Conservation (phyloP, 805 yeast species). For the Starmerella bombicola region DNA sequence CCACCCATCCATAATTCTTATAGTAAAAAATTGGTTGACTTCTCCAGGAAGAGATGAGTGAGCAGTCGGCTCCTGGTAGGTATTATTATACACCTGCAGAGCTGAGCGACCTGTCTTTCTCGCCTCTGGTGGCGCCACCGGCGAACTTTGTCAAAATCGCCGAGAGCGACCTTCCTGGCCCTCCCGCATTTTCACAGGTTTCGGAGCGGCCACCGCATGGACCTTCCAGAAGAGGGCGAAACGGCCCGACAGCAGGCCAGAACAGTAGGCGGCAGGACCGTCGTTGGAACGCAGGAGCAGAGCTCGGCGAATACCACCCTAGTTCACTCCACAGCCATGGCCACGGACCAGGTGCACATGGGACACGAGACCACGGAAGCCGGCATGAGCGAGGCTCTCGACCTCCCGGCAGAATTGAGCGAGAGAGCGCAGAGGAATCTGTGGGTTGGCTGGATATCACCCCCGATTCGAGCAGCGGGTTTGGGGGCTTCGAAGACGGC, state of each 20-base stretch:
- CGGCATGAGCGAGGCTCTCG: neutral
- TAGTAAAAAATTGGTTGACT: too few species aligned
- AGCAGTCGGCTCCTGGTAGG: neutral
- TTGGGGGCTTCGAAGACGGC: constrained; percentile 9
- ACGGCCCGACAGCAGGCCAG: neutral
- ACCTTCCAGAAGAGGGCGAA: neutral
- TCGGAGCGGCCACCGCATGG: constrained; percentile 1
- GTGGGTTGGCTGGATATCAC: constrained; percentile 17
- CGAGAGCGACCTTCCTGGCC: constrained; percentile 12
- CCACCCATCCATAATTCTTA: too few species aligned
- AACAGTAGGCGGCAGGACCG: constrained; percentile 1
- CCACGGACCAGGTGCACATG: neutral
- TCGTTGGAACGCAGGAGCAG: constrained; percentile 6
- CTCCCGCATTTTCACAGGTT: neutral
- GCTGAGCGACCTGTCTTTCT: constrained; percentile 20
- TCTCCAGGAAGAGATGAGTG: neutral
- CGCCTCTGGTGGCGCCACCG: constrained; percentile 23
- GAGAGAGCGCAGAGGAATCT: constrained; percentile 7
- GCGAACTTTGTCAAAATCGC: constrained; percentile 7
- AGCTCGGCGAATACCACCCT: neutral
- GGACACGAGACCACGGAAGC: too few species aligned
- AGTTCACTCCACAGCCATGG: neutral
- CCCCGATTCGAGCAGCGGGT: constrained; percentile 11
- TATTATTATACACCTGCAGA: constrained; percentile 17
- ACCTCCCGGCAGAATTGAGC: constrained; percentile 1